phyloP scores from a whole-genome alignment of 176 grass and related monocot species.

The Metroxylon sagu region DNA sequence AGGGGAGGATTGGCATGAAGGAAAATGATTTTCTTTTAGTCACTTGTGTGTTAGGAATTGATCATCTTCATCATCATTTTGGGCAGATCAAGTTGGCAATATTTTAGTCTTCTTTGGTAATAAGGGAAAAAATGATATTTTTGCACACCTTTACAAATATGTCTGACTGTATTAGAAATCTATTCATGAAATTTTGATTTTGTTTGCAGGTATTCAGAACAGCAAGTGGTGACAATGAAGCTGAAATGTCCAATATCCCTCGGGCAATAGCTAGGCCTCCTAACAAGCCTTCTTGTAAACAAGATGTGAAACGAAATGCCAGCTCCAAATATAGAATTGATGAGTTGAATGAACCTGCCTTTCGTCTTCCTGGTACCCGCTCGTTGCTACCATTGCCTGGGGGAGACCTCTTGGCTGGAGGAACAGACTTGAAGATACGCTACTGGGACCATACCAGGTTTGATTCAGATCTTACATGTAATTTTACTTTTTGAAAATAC shows the following conservation, averaged over 20 bases:
- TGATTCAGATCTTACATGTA: background rate
- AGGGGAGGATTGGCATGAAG: no score
- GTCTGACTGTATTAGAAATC: background rate
- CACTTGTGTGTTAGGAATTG: no score
- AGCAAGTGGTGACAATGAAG: constrained; percentile 59
- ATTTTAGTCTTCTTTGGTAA: no score
- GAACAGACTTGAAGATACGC: constrained; percentile 83
- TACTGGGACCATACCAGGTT: constrained; percentile 99
- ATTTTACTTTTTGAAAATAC: constrained; percentile 1
- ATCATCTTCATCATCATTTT: no score
- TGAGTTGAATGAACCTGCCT: constrained; percentile 67
- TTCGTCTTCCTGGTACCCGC: constrained; percentile 57
- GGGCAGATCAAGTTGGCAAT: no score
- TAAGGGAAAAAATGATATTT: no score
- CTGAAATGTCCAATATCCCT: constrained; percentile 30
- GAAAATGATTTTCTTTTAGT: no score
- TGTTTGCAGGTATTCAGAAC: constrained; percentile 68
- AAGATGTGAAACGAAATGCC: constrained; percentile 41
- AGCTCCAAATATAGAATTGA: constrained; percentile 86
- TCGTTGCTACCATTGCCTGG: constrained; percentile 88
- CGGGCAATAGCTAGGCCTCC: constrained; percentile 45
- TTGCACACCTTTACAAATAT: background rate
- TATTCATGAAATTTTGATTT: constrained; percentile 25
- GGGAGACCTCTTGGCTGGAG: constrained; percentile 70
- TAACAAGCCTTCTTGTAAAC: constrained; percentile 39